phyloP scores from a whole-genome alignment of 2,329 filamentous ascomycete genomes.

The Aspergillus aculeatinus region DNA sequence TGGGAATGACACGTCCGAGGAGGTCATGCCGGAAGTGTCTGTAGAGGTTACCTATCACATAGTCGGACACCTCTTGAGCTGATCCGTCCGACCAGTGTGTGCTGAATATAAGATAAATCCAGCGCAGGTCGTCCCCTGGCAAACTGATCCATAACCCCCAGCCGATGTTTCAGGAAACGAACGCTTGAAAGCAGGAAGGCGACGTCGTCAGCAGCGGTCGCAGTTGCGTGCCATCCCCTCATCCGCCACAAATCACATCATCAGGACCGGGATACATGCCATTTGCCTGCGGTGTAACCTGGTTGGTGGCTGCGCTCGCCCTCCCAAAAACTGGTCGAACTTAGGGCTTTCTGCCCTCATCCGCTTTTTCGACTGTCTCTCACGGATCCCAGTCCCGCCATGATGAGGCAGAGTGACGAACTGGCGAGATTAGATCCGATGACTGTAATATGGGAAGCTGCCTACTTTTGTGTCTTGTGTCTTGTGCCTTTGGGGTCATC shows the following conservation, averaged over 20 bases:
- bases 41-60: neutral
- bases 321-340: neutral
- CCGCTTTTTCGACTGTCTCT: neutral
- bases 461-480: neutral
- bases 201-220: neutral
- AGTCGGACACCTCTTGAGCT: too few relatives aligned
- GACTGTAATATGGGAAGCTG: neutral
- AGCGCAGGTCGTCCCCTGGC: neutral
- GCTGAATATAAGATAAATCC: neutral
- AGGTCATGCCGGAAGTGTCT: neutral
- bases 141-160: neutral
- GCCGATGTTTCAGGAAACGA: too few relatives aligned
- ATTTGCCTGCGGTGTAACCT: neutral
- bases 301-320: neutral
- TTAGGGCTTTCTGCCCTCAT: neutral
- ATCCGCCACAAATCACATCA: constrained; percentile 11
- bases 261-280: neutral
- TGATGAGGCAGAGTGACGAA: neutral
- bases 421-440: neutral
- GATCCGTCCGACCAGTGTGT: too few relatives aligned
- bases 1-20: neutral
- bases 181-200: neutral
- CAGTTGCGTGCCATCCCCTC: neutral
- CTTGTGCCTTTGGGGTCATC: neutral
- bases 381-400: neutral